These are phyloP conservation scores for Alloteropsis semialata DNA, from an alignment of 176 grass and related monocot genomes.

Conservation along the genomic window DNA sequence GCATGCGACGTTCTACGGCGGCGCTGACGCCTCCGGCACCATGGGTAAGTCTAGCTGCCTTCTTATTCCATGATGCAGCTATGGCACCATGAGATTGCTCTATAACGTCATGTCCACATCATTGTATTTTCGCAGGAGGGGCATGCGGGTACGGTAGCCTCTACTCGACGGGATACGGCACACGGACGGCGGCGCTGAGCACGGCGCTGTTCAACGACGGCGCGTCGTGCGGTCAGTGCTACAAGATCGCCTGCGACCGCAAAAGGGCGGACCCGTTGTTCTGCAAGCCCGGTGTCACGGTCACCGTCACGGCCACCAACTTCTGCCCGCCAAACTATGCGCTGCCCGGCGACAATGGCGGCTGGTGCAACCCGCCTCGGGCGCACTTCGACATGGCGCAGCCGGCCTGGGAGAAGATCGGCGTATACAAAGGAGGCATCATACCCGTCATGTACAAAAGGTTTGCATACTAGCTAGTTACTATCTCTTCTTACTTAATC, in stretches of 20 bases:
- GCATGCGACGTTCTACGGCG: constrained; percentile 52
- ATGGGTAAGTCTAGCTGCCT: background rate
- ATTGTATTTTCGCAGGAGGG: constrained; percentile 23
- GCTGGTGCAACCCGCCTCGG: constrained; percentile 61
- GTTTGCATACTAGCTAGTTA: background rate
- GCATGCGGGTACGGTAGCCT: constrained; percentile 64
- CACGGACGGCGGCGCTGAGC: constrained; percentile 51
- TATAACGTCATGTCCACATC: no score
- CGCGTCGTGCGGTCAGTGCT: constrained; percentile 41
- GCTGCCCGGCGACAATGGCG: constrained; percentile 38
- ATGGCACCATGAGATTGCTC: background rate
- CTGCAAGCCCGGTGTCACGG: constrained; percentile 33
- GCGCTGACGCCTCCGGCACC: constrained; percentile 36
- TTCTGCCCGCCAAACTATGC: constrained; percentile 43
- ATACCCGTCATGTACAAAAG: constrained; percentile 56
- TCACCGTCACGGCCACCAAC: constrained; percentile 44
- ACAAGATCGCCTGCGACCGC: constrained; percentile 53
- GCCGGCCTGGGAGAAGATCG: constrained; percentile 62
- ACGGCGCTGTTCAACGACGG: constrained; percentile 50
- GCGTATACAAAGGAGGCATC: constrained; percentile 47
- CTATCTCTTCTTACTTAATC: background rate
- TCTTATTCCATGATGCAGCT: background rate
- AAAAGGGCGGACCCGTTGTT: background rate
- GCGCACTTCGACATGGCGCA: constrained; percentile 71
- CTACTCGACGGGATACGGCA: constrained; percentile 25